Conservation (phyloP, 225 moss, liverwort and hornwort species). For the Ulota crispa region DNA sequence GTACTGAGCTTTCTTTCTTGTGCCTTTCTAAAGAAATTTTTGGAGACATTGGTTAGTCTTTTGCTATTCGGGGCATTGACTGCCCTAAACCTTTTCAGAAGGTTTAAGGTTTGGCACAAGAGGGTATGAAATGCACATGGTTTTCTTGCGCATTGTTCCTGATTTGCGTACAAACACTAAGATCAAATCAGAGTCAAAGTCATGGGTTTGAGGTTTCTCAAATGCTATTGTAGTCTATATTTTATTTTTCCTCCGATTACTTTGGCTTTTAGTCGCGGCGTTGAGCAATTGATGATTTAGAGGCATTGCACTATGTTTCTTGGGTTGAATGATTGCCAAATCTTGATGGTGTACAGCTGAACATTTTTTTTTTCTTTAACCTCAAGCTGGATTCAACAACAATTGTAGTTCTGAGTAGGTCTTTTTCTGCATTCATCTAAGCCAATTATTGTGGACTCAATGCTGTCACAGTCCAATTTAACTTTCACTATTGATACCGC, state of each 20-base stretch:
- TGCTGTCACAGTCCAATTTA: neutral
- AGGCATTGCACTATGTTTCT: neutral
- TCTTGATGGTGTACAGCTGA: neutral
- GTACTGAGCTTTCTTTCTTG: neutral
- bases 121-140: neutral
- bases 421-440: neutral
- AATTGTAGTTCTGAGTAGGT: neutral
- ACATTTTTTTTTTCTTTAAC: neutral
- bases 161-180: neutral
- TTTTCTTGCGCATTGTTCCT: neutral
- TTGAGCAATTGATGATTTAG: neutral
- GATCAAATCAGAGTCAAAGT: neutral
- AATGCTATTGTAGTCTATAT: neutral
- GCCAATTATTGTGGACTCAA: conserved; percentile 1
- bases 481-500: neutral
- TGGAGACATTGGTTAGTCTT: neutral
- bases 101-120: conserved; percentile 13
- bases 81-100: conserved; percentile 17
- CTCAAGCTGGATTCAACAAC: neutral
- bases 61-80: neutral
- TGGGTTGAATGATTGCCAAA: neutral
- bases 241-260: neutral
- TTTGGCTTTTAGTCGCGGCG: neutral
- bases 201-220: neutral
- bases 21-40: neutral